Evolutionary conservation across 345 rosid genomes (phyloP), one percentile per base, ranked within the genome.

Genomic region (thale cress (Arabidopsis thaliana)): DNA sequence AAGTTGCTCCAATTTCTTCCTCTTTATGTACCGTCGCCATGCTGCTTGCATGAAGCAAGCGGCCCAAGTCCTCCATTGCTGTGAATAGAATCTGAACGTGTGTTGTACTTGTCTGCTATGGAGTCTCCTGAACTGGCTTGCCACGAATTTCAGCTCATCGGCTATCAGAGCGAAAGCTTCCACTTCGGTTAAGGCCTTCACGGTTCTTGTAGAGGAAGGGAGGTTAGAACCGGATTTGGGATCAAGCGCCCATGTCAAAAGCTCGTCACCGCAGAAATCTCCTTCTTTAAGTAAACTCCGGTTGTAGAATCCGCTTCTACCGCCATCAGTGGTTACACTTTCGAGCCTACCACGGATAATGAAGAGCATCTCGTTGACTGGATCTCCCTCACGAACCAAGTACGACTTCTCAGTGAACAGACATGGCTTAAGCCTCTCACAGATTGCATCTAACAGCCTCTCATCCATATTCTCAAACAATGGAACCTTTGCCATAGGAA

Each of bases 31-130:
- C 4, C 98, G 85, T 25, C 97, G 81, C 97, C 97, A 94, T 0
- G 97, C 97, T 0, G 98, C 98, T 79, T 91, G 98, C 58, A 94
- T 90, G 45, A 94, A 94, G 82, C 96, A 89, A 49, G 98, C 98
- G 0, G 98, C 98, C 98, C 98, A 94, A 13, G 98, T 94, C 82
- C 82, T 87, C 98, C 98, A 94, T 61, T 90, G 98, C 82, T 91
- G 97, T 0, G 98, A 91, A 81, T 94, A 93, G 69, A 94, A 94
- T 4, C 98, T 86, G 85, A 94, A 94, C 3, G 98, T 94, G 79
- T 94, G 98, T 34, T 92, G 98, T 61, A 94, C 97, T 73, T 94
- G 98, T 65, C 96, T 86, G 57, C 98, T 94, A 72, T 94, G 98
- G 11, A 94, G 84, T 34, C 98, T 87, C 81, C 98, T 85, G 80